These are phyloP conservation scores for Aspergillus biplanus DNA, from an alignment of 495 filamentous ascomycete species.

Conservation along the genomic window DNA sequence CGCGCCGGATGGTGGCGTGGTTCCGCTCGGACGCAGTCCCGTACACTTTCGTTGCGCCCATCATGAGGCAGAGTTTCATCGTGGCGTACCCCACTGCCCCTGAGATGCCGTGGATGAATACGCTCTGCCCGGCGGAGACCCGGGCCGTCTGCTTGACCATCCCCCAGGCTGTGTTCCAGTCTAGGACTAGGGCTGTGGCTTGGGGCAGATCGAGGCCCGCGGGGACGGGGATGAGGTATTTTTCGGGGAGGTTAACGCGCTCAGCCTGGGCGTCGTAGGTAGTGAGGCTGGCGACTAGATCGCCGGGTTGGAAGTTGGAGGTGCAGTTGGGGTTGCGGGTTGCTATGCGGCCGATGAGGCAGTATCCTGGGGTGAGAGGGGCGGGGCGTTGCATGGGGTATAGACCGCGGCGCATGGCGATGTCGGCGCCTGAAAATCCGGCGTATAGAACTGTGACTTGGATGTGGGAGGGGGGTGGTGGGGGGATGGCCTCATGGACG, in stretches of 20 bases:
- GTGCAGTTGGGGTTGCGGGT: background rate
- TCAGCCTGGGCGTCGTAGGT: background rate
- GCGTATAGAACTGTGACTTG: background rate
- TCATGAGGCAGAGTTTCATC: background rate
- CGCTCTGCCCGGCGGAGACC: background rate
- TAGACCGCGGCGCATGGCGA: constrained; percentile 1
- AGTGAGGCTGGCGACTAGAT: background rate
- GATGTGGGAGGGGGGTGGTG: background rate
- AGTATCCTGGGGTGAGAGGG: background rate
- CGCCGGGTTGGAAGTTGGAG: background rate
- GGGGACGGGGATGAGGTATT: constrained; percentile 1
- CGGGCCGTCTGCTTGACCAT: background rate
- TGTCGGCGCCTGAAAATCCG: background rate
- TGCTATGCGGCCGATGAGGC: background rate
- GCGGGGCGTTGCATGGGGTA: background rate
- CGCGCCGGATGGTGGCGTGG: background rate
- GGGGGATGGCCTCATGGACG: background rate
- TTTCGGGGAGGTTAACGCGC: background rate
- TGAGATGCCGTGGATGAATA: background rate
- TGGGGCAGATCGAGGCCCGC: background rate
- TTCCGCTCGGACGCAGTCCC: background rate
- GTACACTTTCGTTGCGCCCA: background rate
- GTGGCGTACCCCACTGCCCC: background rate
- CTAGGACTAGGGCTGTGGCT: background rate
- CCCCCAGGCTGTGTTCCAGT: background rate